A percentile compares a stretch with the other conserved stretches of the same genome.
Evolutionary conservation across 2,329 filamentous ascomycete genomes (phyloP).

Genomic region (Coleophoma crateriformis): DNA sequence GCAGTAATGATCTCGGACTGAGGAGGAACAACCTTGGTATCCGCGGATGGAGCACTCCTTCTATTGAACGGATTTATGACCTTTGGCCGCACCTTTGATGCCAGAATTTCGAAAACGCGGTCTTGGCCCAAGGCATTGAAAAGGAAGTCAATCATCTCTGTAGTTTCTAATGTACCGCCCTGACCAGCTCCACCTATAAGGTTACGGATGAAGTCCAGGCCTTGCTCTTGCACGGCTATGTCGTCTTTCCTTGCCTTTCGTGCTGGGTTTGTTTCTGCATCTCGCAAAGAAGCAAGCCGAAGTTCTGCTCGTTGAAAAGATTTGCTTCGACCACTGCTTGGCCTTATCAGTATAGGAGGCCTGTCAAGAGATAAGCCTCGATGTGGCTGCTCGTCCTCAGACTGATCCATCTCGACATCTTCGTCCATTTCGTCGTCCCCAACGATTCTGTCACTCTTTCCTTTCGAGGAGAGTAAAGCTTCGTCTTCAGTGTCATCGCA

Average conservation of each 20-base stretch:
- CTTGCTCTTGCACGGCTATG: slow-evolving; percentile 83
- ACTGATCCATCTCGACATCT: slow-evolving; percentile 51
- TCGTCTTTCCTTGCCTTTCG: slow-evolving; percentile 71
- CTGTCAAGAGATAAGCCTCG: slow-evolving; percentile 14
- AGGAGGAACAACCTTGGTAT: slow-evolving; percentile 48
- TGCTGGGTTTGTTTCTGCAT: slow-evolving; percentile 62
- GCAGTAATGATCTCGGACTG: slow-evolving; percentile 68
- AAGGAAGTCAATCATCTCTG: slow-evolving; percentile 79
- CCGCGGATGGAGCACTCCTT: slow-evolving; percentile 31
- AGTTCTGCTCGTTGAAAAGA: slow-evolving; percentile 42
- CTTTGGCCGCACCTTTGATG: slow-evolving; percentile 67
- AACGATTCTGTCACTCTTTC: slow-evolving; percentile 12
- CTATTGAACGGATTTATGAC: slow-evolving; percentile 47
- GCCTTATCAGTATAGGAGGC: slow-evolving; percentile 12
- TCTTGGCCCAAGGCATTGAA: slow-evolving; percentile 72
- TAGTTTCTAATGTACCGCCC: slow-evolving; percentile 44
- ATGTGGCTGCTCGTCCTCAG: slow-evolving; percentile 31
- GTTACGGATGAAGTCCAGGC: slow-evolving; percentile 84
- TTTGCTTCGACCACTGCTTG: slow-evolving; percentile 23
- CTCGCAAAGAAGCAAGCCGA: slow-evolving; percentile 47
- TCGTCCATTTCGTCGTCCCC: slow-evolving; percentile 43
- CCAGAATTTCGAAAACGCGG: slow-evolving; percentile 74
- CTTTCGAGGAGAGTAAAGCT: slow-evolving; percentile 34
- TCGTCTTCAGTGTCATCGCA: slow-evolving; percentile 55
- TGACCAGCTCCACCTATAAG: slow-evolving; percentile 62